Evolutionary conservation across 2,329 filamentous ascomycete genomes (phyloP).

Genomic region (Fusarium oxysporum): DNA sequence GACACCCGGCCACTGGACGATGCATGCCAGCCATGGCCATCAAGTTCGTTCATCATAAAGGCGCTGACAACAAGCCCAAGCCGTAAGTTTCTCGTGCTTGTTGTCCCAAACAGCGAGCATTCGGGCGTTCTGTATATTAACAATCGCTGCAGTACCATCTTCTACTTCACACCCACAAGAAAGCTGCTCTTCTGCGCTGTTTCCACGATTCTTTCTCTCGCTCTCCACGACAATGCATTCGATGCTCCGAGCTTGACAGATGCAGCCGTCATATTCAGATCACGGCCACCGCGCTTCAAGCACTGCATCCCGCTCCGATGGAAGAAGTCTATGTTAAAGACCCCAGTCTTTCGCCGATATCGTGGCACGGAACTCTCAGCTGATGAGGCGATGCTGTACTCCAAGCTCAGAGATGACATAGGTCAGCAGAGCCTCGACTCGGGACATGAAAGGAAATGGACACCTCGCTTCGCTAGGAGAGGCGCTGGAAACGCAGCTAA

Average conservation of each 20-base stretch:
- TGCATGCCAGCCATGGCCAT: slow-evolving; percentile 44
- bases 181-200: slow-evolving; percentile 46
- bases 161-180: slow-evolving; percentile 44
- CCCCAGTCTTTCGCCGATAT: slow-evolving; percentile 41
- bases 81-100: not conserved
- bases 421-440: slow-evolving; percentile 39
- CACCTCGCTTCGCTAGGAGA: slow-evolving; percentile 19
- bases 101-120: not conserved
- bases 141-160: slow-evolving; percentile 17
- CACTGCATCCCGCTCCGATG: slow-evolving; percentile 30
- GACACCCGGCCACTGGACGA: slow-evolving; percentile 37
- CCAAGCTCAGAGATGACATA: slow-evolving; percentile 45
- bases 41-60: slow-evolving; percentile 49
- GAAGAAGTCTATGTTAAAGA: slow-evolving; percentile 46
- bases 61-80: slow-evolving; percentile 29
- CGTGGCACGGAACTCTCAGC: slow-evolving; percentile 16
- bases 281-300: no score
- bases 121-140: not conserved
- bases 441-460: slow-evolving; percentile 10
- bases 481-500: slow-evolving; percentile 36
- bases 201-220: slow-evolving; percentile 42
- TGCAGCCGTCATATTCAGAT: not conserved
- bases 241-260: slow-evolving; percentile 33
- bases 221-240: slow-evolving; percentile 43
- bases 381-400: slow-evolving; percentile 39